Percentiles rank a stretch among this genome's conserved stretches.
Conservation (phyloP, 768 basidiomycete genomes). For the Cubamyces sp. region DNA sequence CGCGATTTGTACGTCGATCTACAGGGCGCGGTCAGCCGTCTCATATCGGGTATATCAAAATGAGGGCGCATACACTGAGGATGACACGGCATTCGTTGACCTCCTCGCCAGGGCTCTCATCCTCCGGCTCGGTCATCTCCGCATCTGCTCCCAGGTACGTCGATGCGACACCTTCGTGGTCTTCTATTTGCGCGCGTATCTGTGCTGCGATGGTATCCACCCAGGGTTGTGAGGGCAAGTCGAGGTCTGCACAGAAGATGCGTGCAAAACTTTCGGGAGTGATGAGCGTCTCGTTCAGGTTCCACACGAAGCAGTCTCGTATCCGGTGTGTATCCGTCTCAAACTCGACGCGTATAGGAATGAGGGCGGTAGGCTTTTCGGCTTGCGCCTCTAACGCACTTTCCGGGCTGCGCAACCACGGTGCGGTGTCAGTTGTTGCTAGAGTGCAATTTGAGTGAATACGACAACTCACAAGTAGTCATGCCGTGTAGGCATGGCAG, state of each 20-base stretch:
- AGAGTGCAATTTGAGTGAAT: neutral
- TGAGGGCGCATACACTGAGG: slow-evolving; percentile 59
- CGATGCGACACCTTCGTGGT: slow-evolving; percentile 80
- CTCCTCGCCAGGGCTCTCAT: slow-evolving; percentile 54
- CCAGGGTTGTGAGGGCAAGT: slow-evolving; percentile 69
- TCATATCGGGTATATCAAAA: slow-evolving; percentile 1
- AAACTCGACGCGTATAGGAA: slow-evolving; percentile 95
- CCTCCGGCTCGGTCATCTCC: slow-evolving; percentile 51
- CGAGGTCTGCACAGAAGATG: slow-evolving; percentile 88
- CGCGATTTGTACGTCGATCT: slow-evolving; percentile 98
- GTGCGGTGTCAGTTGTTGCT: neutral
- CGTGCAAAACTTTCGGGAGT: slow-evolving; percentile 84
- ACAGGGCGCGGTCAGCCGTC: slow-evolving; percentile 7
- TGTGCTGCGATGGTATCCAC: slow-evolving; percentile 81
- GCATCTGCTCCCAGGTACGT: slow-evolving; percentile 74
- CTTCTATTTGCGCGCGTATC: slow-evolving; percentile 90
- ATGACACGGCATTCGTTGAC: slow-evolving; percentile 81
- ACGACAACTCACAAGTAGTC: slow-evolving; percentile 68
- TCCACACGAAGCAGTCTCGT: slow-evolving; percentile 97
- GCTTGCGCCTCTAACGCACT: slow-evolving; percentile 71
- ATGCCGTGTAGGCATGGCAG: slow-evolving; percentile 63
- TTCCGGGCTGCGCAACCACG: slow-evolving; percentile 49
- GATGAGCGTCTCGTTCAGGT: slow-evolving; percentile 84
- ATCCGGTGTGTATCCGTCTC: slow-evolving; percentile 91
- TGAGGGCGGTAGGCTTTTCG: slow-evolving; percentile 54